These are phyloP conservation scores for Thelephora ganbajun DNA, from an alignment of 768 basidiomycete genomes.

Conservation along the genomic window DNA sequence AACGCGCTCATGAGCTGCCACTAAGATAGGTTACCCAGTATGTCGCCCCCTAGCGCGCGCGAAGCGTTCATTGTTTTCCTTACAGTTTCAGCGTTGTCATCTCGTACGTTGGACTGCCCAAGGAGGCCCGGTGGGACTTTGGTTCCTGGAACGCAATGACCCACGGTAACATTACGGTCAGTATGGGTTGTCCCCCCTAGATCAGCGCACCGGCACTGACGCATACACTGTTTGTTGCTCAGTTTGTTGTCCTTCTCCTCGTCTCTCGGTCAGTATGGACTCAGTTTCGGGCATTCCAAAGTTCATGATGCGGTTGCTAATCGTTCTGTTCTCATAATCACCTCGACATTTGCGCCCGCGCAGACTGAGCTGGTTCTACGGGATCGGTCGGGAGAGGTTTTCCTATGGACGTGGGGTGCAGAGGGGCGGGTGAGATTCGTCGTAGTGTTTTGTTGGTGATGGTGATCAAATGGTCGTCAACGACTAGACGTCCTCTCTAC, in stretches of 20 bases:
- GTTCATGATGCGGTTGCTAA: too few species aligned
- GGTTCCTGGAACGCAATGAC: constrained; percentile 55
- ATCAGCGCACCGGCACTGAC: too few species aligned
- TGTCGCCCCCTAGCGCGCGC: constrained; percentile 12
- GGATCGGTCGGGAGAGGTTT: constrained; percentile 22
- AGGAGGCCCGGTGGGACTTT: constrained; percentile 33
- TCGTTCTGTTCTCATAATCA: background rate
- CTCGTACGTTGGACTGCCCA: constrained; percentile 45
- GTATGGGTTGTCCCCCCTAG: too few species aligned
- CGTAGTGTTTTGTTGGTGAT: too few species aligned
- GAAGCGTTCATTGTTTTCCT: background rate
- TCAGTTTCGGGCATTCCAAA: background rate
- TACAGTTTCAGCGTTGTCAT: constrained; percentile 32
- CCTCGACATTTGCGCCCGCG: background rate
- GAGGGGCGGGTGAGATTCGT: too few species aligned
- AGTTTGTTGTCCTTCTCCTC: constrained; percentile 34
- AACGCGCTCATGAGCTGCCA: background rate
- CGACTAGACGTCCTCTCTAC: too few species aligned
- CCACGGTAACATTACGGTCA: constrained; percentile 62
- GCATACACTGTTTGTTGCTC: too few species aligned
- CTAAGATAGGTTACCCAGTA: constrained; percentile 44
- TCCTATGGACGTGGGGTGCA: constrained; percentile 11
- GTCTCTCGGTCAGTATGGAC: constrained; percentile 32
- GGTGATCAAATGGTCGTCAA: too few species aligned
- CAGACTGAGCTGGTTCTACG: constrained; percentile 26